phyloP scores from a whole-genome alignment of 2,329 filamentous ascomycete genomes.

The Colletotrichum sp. region DNA sequence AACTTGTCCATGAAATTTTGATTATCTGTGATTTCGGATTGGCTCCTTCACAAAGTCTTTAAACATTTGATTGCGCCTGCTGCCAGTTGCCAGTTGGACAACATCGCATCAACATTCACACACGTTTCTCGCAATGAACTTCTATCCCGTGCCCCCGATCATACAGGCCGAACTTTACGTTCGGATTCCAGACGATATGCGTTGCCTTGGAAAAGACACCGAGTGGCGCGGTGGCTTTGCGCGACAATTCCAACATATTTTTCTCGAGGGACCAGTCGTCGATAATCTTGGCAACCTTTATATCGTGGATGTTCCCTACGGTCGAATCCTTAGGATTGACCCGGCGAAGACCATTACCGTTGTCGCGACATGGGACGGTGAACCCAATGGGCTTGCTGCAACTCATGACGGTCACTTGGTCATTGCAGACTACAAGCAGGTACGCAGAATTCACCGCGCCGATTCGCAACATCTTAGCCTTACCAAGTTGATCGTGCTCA shows the following conservation, averaged over 20 bases:
- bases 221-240: constrained; percentile 45
- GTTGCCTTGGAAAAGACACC: constrained; percentile 34
- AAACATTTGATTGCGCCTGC: not conserved
- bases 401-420: constrained; percentile 36
- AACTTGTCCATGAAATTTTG: not conserved
- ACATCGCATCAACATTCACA: not conserved
- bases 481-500: constrained; percentile 9
- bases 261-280: constrained; percentile 42
- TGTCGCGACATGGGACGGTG: constrained; percentile 40
- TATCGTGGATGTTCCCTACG: constrained; percentile 44
- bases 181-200: constrained; percentile 37
- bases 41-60: not conserved
- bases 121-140: constrained; percentile 32
- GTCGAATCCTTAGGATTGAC: constrained; percentile 40
- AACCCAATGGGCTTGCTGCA: constrained; percentile 43
- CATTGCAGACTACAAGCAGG: constrained; percentile 48
- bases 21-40: not conserved
- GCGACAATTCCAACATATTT: constrained; percentile 38
- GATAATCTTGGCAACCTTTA: constrained; percentile 37
- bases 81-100: not conserved
- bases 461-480: too few relatives aligned
- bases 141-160: constrained; percentile 34
- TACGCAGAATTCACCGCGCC: constrained; percentile 13
- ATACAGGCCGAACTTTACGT: constrained; percentile 39
- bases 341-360: constrained; percentile 31